These are phyloP conservation scores for Scedosporium boydii DNA, from an alignment of 2,329 filamentous ascomycete species.

Conservation along the genomic window DNA sequence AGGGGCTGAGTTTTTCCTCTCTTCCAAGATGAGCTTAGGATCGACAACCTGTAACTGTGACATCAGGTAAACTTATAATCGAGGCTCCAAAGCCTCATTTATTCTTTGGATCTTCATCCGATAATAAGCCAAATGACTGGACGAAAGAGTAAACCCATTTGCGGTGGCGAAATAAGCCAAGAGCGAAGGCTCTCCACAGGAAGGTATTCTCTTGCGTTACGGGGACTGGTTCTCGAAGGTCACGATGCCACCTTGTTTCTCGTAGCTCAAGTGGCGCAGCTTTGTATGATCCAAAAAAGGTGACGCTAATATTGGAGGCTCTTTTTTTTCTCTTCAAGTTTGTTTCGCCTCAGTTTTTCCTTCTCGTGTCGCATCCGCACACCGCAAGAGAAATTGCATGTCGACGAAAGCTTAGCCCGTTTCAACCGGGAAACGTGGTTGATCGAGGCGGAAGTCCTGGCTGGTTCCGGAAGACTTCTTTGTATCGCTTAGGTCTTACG, in stretches of 20 bases:
- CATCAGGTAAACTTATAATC: not conserved
- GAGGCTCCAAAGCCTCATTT: not conserved
- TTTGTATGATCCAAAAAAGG: not conserved
- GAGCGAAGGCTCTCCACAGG: not conserved
- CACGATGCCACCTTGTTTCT: not conserved
- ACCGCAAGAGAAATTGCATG: not conserved
- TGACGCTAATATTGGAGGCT: not conserved
- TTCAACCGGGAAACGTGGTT: no score
- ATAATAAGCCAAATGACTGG: not conserved
- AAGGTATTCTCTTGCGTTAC: not conserved
- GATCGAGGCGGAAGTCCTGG: no score
- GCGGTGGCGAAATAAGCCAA: not conserved
- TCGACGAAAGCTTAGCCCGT: not conserved
- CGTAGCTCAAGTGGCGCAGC: not conserved
- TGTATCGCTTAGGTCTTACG: not conserved
- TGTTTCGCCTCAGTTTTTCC: not conserved
- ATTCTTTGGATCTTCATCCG: not conserved
- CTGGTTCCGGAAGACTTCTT: not conserved
- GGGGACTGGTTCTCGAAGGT: not conserved
- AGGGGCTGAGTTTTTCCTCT: not conserved
- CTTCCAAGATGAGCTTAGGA: no score
- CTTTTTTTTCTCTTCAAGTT: no score
- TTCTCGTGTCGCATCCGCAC: not conserved
- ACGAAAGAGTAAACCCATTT: not conserved
- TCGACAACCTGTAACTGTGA: not conserved